Evolutionary conservation across 1,284 basidiomycete genomes (phyloP).

Genomic region (Apiotrichum mycotoxinovorans): DNA sequence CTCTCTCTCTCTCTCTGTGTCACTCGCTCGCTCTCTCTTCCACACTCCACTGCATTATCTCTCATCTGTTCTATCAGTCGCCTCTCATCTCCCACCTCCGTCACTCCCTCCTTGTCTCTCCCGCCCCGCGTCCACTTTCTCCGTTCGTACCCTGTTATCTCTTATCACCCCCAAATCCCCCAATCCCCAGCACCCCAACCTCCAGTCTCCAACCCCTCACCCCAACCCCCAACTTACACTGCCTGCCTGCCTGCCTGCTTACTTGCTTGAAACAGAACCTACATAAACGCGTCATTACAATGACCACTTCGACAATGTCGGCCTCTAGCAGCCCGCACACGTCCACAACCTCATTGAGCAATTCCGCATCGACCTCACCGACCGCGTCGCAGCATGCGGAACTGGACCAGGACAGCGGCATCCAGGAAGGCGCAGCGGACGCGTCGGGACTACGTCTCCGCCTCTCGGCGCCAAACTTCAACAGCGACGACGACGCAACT

Average conservation of each 20-base stretch:
- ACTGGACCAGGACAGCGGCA: background rate
- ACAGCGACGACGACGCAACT: slow-evolving; percentile 1
- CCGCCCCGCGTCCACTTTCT: background rate
- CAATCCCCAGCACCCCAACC: background rate
- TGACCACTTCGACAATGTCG: slow-evolving; percentile 1
- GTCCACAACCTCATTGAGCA: background rate
- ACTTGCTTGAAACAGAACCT: no score
- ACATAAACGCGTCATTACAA: no score
- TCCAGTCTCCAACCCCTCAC: background rate
- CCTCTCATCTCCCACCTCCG: background rate
- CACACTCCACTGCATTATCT: background rate
- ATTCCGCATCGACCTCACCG: background rate
- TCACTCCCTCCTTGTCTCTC: background rate
- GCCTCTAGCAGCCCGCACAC: background rate
- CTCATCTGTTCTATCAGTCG: background rate
- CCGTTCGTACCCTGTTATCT: background rate
- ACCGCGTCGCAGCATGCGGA: background rate
- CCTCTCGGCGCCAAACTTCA: background rate
- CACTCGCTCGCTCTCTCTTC: no score
- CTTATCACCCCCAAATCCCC: background rate
- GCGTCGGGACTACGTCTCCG: slow-evolving; percentile 3
- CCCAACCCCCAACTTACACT: no score
- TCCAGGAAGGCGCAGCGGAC: no score
- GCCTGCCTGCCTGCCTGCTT: no score
- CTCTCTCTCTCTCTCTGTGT: no score